Base-by-base conservation (phyloP, 1,284 basidiomycete species). In the Blastosporella zonata region DNA sequence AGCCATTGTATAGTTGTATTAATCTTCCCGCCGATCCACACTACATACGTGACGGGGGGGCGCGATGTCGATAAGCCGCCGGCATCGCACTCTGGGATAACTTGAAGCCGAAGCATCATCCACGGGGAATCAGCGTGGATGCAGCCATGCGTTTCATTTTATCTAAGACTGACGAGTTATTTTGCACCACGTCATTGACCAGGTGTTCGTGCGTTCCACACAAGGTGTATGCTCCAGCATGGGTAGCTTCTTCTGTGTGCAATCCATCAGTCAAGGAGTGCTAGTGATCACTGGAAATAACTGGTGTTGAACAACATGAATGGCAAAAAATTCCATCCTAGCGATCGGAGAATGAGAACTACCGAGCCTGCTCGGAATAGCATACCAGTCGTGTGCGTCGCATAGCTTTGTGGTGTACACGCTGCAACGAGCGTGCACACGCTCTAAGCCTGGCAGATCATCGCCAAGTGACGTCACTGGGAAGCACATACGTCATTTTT, bases 401-500 rank as follows among this genome's bases (percentile, higher is more conserved):
- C 10, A 27, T 27, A n/a, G 25, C 10, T 27, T 27, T 27, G 25
- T 27, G 25, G 10, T 27, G 25, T 27, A 6, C 6, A 27, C 5
- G n/a, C n/a, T n/a, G n/a, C n/a, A n/a, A n/a, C n/a, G n/a, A n/a
- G n/a, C n/a, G n/a, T n/a, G n/a, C n/a, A n/a, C n/a, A n/a, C n/a
- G n/a, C n/a, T n/a, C n/a, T n/a, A n/a, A n/a, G n/a, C n/a, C n/a
- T n/a, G n/a, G n/a, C n/a, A n/a, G 4, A n/a, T 20, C 15, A 6
- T 40, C 17, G 13, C n/a, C 13, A 28, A 22, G n/a, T 47, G 46
- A 47, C 33, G 39, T 41, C 38, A 47, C 18, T 6, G 22, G 7
- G 10, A 10, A n/a, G n/a, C n/a, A n/a, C n/a, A n/a, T 42, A 39
- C 43, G 33, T 28, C 43, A 35, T 33, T 22, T 21, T 35, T 35